Percentiles rank a stretch among this genome's conserved stretches.
Evolutionary conservation across 495 filamentous ascomycete genomes (phyloP).

Genomic region (Talaromyces stipitatus): DNA sequence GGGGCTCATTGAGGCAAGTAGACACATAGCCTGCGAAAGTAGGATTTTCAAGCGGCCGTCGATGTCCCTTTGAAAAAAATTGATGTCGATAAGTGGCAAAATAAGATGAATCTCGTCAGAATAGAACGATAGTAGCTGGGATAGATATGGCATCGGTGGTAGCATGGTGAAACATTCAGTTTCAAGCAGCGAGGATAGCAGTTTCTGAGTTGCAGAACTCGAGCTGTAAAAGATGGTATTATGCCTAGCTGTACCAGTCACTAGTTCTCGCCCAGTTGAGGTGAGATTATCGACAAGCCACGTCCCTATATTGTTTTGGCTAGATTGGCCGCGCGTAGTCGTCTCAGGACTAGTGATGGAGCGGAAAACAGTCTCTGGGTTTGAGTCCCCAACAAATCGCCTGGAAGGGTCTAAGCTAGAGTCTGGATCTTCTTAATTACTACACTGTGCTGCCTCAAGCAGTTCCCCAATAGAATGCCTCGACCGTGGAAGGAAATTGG

Average conservation of each 20-base stretch:
- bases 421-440: not conserved
- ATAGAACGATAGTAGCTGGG: not conserved
- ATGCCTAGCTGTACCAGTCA: not conserved
- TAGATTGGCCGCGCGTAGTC: not conserved
- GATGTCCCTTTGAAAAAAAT: not conserved
- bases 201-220: not conserved
- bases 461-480: not conserved
- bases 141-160: not conserved
- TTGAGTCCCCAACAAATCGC: not conserved
- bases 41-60: not conserved
- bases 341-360: not conserved
- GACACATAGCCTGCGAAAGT: constrained; percentile 1
- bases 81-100: not conserved
- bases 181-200: not conserved
- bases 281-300: not conserved
- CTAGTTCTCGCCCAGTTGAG: not conserved
- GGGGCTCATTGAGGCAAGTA: not conserved
- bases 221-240: not conserved
- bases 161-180: not conserved
- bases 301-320: not conserved
- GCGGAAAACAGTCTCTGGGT: not conserved
- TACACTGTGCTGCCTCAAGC: not conserved
- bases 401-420: not conserved
- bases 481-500: not conserved
- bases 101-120: not conserved